Evolutionary conservation across 768 basidiomycete species (phyloP), one percentile per base, ranked within the genome.

Genomic region (Lentinus brumalis): DNA sequence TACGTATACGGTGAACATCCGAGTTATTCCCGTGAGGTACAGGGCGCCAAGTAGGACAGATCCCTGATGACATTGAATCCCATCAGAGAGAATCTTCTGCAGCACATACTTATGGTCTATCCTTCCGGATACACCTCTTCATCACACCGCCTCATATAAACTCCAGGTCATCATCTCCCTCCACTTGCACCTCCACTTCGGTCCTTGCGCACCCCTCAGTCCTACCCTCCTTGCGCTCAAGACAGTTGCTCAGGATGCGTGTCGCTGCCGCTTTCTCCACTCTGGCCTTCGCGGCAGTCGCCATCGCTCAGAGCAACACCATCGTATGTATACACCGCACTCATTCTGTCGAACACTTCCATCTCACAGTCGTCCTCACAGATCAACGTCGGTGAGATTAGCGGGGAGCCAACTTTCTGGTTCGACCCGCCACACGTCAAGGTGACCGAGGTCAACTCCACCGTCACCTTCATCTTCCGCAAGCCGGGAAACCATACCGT

Each of bases 401-500:
- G 53, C 12, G 60, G 57, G 39, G 63, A 69, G 29, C 47, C 60
- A 0, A 78, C 78, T 45, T 79, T 79, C 71, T 77, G 78, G 61
- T 86, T 81, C 73, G 76, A 73, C 40, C 84, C 85, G 1, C 60
- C 69, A 41, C 72, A 57, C 40, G 53, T 83, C 58, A 81, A 60
- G 26, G 83, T 79, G 9, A 62, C 75, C 12, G 5, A 49, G 46
- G 75, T 77, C 21, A 81, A 81, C 18, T 77, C 79, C 5, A 71
- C 77, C 7, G 66, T 86, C 42, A 82, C 78, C 14, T 86, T 86
- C 76, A 59, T 71, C 21, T 86, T 81, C 66, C 83, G 82, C 59
- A 65, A 77, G 26, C 82, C 82, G 1, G 82, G 82, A 59, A 83
- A 83, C 68, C 83, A 86, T 71, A 75, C 75, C 35, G 75, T 86